Conservation (phyloP, 1,139 yeast genomes). For the Tardiomyces digboiensis region DNA sequence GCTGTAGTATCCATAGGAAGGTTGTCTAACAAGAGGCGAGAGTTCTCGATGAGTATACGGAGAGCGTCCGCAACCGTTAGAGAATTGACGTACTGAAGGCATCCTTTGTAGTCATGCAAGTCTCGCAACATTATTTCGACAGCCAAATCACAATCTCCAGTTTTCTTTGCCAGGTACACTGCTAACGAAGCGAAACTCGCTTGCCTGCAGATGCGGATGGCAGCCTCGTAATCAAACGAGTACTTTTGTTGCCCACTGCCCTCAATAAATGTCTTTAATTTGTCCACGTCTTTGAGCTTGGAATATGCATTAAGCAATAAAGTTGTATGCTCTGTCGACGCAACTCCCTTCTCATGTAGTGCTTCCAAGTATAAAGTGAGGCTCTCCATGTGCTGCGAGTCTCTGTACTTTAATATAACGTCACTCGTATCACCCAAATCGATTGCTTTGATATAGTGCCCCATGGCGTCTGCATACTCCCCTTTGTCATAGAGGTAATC, state of each 20-base stretch:
- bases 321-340: slow-evolving; percentile 75
- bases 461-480: slow-evolving; percentile 59
- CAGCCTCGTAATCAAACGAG: slow-evolving; percentile 58
- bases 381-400: slow-evolving; percentile 64
- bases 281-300: slow-evolving; percentile 55
- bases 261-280: slow-evolving; percentile 49
- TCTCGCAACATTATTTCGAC: slow-evolving; percentile 71
- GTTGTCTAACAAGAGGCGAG: slow-evolving; percentile 53
- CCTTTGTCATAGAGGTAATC: slow-evolving; percentile 60
- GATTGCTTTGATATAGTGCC: slow-evolving; percentile 51
- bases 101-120: slow-evolving; percentile 49
- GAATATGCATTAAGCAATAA: slow-evolving; percentile 75
- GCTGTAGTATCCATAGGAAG: slow-evolving; percentile 80
- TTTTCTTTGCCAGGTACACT: slow-evolving; percentile 55
- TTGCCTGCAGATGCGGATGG: slow-evolving; percentile 68
- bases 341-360: slow-evolving; percentile 42
- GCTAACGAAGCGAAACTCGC: slow-evolving; percentile 66
- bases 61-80: slow-evolving; percentile 73
- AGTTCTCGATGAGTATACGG: slow-evolving; percentile 55
- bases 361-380: slow-evolving; percentile 57
- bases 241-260: slow-evolving; percentile 25
- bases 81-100: slow-evolving; percentile 59
- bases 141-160: slow-evolving; percentile 65
- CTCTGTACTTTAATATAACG: slow-evolving; percentile 74
- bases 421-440: slow-evolving; percentile 50